Percentiles rank a stretch among this genome's conserved stretches.
Conservation (phyloP, 805 yeast genomes). For the Schizosaccharomyces lindneri region DNA sequence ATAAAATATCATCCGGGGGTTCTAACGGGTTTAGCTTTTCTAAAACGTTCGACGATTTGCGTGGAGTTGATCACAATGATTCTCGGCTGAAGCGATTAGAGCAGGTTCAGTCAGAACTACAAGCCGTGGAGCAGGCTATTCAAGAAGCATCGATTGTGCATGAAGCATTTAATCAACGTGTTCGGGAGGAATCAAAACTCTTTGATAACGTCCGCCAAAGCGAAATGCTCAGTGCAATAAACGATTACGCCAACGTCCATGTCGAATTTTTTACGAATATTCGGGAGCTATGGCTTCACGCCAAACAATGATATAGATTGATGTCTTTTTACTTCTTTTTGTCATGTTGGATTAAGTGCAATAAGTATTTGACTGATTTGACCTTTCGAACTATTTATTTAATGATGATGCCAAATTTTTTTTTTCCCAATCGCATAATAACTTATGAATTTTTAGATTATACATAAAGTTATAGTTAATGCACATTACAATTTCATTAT, state of each 20-base stretch:
- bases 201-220: constrained; percentile 61
- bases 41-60: constrained; percentile 31
- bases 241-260: constrained; percentile 51
- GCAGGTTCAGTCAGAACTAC: constrained; percentile 26
- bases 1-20: constrained; percentile 26
- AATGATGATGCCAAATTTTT: no score
- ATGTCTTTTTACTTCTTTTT: no score
- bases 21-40: constrained; percentile 25
- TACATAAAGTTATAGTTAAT: no score
- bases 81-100: constrained; percentile 27
- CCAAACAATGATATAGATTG: neutral
- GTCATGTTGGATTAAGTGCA: no score
- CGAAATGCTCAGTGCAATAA: constrained; percentile 50
- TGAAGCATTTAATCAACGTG: constrained; percentile 31
- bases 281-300: neutral
- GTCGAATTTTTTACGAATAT: constrained; percentile 45
- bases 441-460: no score
- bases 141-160: constrained; percentile 26
- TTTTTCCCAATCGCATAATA: no score
- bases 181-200: constrained; percentile 29
- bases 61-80: constrained; percentile 37
- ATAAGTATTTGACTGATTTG: no score
- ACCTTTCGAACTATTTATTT: no score
- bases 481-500: no score
- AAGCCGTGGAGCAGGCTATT: constrained; percentile 25